Evolutionary conservation across 129 eudicot genomes (phyloP).

Genomic region (carrot (Daucus carota)): DH1_v3.0 NC_030388.2:1236501-1237000

Average conservation of each 20-base stretch:
- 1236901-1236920: no score
- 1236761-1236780: not conserved
- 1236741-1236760: not conserved
- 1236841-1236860: slow-evolving; percentile 60
- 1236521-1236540: not conserved
- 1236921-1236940: not conserved
- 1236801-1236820: slow-evolving; percentile 86
- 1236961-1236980: not conserved
- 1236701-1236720: not conserved
- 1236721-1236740: not conserved
- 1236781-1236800: slow-evolving; percentile 38
- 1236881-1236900: not conserved
- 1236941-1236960: not conserved
- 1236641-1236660: not conserved
- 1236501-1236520: not conserved
- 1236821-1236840: slow-evolving; percentile 86
- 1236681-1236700: not conserved
- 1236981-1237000: not conserved
- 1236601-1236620: not conserved
- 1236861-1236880: not conserved
- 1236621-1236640: not conserved
- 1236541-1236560: not conserved
- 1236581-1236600: not conserved
- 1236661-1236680: not conserved
- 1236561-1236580: not conserved